Conservation (phyloP, 805 yeast genomes). For the Kuraishia capsulata region DNA sequence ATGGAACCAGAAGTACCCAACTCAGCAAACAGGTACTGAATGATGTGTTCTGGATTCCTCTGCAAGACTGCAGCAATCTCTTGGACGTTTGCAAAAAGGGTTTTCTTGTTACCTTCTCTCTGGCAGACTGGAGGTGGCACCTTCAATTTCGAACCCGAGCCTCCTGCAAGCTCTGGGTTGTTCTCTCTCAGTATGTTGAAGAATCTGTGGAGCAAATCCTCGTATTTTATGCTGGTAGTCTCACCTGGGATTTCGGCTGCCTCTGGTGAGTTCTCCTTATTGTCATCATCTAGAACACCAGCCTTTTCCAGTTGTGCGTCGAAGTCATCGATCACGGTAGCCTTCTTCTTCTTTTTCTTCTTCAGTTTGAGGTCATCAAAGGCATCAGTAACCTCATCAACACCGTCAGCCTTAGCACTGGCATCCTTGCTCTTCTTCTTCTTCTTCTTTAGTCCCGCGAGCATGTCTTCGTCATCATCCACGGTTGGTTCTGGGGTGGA, state of each 20-base stretch:
- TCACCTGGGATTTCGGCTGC: conserved; percentile 12
- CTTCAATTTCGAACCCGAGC: conserved; percentile 83
- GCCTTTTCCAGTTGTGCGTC: conserved; percentile 87
- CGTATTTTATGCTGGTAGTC: conserved; percentile 37
- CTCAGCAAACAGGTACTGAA: conserved; percentile 95
- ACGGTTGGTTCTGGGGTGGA: conserved; percentile 22
- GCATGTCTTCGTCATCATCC: conserved; percentile 47
- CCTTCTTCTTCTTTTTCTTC: conserved; percentile 58
- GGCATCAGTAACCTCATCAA: conserved; percentile 43
- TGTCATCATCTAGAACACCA: conserved; percentile 55
- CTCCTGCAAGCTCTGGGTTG: conserved; percentile 98
- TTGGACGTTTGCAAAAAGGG: conserved; percentile 92
- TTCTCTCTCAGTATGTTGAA: conserved; percentile 79
- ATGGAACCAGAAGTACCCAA: conserved; percentile 99
- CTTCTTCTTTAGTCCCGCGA: conserved; percentile 78
- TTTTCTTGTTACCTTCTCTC: conserved; percentile 96
- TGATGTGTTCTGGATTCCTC: conserved; percentile 94
- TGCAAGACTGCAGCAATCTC: conserved; percentile 90
- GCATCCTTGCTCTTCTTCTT: conserved; percentile 58
- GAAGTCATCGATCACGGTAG: conserved; percentile 63
- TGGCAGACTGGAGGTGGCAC: conserved; percentile 96
- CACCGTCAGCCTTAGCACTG: conserved; percentile 24
- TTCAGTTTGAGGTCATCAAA: conserved; percentile 66
- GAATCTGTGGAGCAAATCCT: conserved; percentile 72
- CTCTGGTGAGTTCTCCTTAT: conserved; percentile 22